These are phyloP conservation scores for Thalassiosira profunda DNA, from an alignment of 108 stramenopile species.

Conservation along the genomic window DNA sequence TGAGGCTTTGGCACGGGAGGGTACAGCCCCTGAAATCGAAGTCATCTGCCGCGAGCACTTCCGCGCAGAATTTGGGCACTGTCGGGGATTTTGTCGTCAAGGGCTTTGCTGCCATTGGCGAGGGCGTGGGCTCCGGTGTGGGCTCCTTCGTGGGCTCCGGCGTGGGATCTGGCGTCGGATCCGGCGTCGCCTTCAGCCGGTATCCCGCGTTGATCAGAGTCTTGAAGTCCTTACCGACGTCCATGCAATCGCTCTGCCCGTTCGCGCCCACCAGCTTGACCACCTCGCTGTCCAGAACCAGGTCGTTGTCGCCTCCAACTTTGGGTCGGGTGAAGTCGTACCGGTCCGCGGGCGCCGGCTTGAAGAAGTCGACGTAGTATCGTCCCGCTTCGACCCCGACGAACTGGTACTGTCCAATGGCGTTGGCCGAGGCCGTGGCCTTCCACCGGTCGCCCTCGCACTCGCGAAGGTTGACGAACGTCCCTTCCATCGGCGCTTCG, in stretches of 20 bases:
- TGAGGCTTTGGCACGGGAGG: no score
- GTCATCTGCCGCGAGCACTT: no score
- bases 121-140: no score
- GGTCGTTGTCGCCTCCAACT: background rate
- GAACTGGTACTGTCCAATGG: constrained; percentile 29
- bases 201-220: constrained; percentile 39
- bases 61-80: no score
- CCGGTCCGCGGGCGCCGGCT: constrained; percentile 6
- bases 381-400: constrained; percentile 12
- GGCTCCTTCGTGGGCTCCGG: background rate
- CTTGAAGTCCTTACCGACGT: background rate
- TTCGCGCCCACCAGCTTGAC: background rate
- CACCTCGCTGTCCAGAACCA: constrained; percentile 25
- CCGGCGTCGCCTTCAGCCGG: background rate
- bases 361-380: constrained; percentile 38
- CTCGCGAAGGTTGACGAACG: constrained; percentile 23
- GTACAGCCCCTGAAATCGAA: no score
- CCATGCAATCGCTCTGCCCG: constrained; percentile 17
- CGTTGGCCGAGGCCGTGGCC: constrained; percentile 1
- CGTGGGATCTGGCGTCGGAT: constrained; percentile 8
- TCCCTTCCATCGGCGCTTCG: constrained; percentile 10
- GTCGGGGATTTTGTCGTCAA: no score
- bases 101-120: no score
- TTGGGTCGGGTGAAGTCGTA: constrained; percentile 25
- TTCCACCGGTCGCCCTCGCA: constrained; percentile 17